Conservation (phyloP, 169 alveolate species). For the Plasmodium gallinaceum region DNA sequence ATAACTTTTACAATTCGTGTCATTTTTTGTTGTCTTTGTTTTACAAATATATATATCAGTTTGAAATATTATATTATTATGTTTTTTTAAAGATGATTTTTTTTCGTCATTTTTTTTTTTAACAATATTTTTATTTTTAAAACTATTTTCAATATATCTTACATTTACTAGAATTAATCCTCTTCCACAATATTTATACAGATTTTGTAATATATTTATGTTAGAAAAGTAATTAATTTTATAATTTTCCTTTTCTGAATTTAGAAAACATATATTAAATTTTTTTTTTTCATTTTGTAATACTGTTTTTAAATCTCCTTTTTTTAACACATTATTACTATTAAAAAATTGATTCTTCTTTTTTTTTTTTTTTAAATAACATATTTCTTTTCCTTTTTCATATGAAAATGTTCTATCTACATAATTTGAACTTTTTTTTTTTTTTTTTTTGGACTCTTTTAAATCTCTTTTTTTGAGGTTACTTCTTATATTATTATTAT, state of each 20-base stretch:
- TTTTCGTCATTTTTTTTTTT: background rate
- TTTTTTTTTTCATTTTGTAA: slow-evolving; percentile 29
- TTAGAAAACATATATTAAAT: slow-evolving; percentile 62
- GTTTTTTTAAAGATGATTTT: background rate
- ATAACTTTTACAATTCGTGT: background rate
- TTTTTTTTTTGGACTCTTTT: background rate
- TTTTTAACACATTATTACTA: slow-evolving; percentile 3
- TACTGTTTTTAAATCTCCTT: slow-evolving; percentile 10
- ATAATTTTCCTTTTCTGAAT: slow-evolving; percentile 35
- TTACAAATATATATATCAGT: slow-evolving; percentile 63
- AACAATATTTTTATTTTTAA: background rate
- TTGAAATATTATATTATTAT: slow-evolving; percentile 29
- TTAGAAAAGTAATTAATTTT: slow-evolving; percentile 52
- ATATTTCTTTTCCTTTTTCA: background rate
- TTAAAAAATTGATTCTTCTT: background rate
- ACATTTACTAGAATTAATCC: slow-evolving; percentile 70
- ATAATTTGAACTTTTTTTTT: background rate
- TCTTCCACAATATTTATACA: slow-evolving; percentile 68
- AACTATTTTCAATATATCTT: slow-evolving; percentile 23
- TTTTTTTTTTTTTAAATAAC: background rate
- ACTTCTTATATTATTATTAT: background rate
- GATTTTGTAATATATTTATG: slow-evolving; percentile 30
- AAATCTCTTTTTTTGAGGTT: background rate
- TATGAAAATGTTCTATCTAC: background rate
- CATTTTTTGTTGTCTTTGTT: slow-evolving; percentile 4